These are phyloP conservation scores for Penicillium dipodomyicola DNA, from an alignment of 495 filamentous ascomycete species.

Conservation along the genomic window DNA sequence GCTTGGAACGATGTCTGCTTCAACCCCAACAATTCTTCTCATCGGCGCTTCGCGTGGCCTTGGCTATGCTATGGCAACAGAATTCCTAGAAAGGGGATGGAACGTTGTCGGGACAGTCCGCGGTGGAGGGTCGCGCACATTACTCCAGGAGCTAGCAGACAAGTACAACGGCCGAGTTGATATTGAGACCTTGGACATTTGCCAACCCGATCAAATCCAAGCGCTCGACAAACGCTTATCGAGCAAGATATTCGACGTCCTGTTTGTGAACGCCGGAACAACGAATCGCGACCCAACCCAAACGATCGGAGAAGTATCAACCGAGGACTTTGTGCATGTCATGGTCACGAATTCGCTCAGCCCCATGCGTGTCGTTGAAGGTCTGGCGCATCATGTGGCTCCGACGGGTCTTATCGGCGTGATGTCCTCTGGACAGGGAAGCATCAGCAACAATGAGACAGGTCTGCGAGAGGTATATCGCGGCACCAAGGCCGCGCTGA, in stretches of 20 bases:
- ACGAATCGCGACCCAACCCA: slow-evolving; percentile 1
- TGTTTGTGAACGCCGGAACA: slow-evolving; percentile 3
- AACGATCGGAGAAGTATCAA: slow-evolving; percentile 1
- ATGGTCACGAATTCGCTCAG: slow-evolving; percentile 4
- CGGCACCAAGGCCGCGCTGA: slow-evolving; percentile 2
- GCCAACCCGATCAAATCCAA: slow-evolving; percentile 2
- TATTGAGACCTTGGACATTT: slow-evolving; percentile 4
- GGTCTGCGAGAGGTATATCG: slow-evolving; percentile 1
- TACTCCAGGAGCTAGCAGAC: slow-evolving; percentile 1
- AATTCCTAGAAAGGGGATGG: slow-evolving; percentile 3
- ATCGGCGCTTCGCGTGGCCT: slow-evolving; percentile 1
- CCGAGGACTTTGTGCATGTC: not conserved
- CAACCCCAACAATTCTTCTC: not conserved
- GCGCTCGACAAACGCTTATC: not conserved
- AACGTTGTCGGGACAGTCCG: slow-evolving; percentile 1
- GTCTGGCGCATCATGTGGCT: not conserved
- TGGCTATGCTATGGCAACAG: not conserved
- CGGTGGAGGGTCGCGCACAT: not conserved
- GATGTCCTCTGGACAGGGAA: slow-evolving; percentile 2
- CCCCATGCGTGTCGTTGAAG: slow-evolving; percentile 1
- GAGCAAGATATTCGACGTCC: not conserved
- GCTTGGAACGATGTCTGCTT: not conserved
- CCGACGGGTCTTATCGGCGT: not conserved
- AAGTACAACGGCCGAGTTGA: slow-evolving; percentile 1
- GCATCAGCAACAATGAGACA: slow-evolving; percentile 2